Percentiles rank a stretch among this genome's conserved stretches.
Evolutionary conservation across 73 alveolate species (phyloP).

Genomic region (Stentor coeruleus): DNA sequence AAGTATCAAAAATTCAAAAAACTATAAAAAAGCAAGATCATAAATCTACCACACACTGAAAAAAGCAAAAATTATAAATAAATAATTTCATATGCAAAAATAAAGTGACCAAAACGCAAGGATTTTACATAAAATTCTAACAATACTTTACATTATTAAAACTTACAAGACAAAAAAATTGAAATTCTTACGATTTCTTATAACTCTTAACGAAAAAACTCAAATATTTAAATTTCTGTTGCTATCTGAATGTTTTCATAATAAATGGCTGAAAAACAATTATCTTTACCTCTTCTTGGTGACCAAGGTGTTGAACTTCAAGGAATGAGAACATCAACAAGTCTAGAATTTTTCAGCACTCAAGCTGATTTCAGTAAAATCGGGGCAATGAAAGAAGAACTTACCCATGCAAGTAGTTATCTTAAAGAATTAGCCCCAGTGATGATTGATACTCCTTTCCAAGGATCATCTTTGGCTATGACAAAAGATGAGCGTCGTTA

Average conservation of each 20-base stretch:
- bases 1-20: too few relatives aligned
- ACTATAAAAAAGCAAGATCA: too few relatives aligned
- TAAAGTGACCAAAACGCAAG: too few relatives aligned
- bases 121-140: too few relatives aligned
- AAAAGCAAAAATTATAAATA: too few relatives aligned
- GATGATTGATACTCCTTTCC: background rate
- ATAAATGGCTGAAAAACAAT: background rate
- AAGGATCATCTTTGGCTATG: conserved; percentile 4
- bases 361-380: background rate
- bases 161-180: too few relatives aligned
- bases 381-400: background rate
- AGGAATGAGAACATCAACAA: background rate
- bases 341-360: background rate
- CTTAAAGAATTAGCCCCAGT: conserved; percentile 5
- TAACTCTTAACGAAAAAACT: too few relatives aligned
- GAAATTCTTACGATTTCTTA: too few relatives aligned
- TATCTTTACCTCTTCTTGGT: background rate
- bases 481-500: conserved; percentile 4
- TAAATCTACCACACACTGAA: too few relatives aligned
- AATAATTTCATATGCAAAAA: too few relatives aligned
- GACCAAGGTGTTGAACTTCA: background rate
- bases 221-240: background rate
- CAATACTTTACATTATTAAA: too few relatives aligned
- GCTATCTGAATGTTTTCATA: background rate
- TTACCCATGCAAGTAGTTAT: background rate